Base-by-base conservation (phyloP, 495 filamentous ascomycete genomes). In the Tuber calosporum region DNA sequence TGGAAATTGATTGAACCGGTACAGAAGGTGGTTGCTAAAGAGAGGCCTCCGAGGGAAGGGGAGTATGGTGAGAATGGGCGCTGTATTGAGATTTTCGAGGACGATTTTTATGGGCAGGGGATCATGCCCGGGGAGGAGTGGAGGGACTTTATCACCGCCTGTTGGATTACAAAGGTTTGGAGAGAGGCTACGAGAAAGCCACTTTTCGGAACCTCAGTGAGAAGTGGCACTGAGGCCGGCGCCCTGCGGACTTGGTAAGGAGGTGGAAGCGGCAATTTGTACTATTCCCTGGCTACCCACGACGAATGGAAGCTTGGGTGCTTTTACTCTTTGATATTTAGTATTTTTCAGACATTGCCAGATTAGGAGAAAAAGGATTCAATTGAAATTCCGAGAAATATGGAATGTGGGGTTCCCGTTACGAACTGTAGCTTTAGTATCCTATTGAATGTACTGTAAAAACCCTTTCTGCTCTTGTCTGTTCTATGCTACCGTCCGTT, bases 91-190 rank as follows among this genome's bases (percentile, higher is more conserved):
- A 73, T 81, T 53, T 72, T 75, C 66, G 79, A 80, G 70, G 79
- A 80, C 38, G 69, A 72, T 36, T 67, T 77, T 48, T 42, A 66
- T 34, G 79, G 75, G 36, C 30, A 75, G 67, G 75, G 74, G 68
- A 79, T 79, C 41, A 73, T 77, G 79, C 53, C 68, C 4, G 79
- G 78, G 38, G 45, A 37, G 19, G 79, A 81, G 68, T 81, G 79
- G 79, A 81, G 79, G 69, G 79, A 81, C 53, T 75, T 81, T 58
- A 70, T 81, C 69, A 68, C 73, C 17, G 79, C 79, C 26, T 80
- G 78, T 68, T 81, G 75, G 75, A 78, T 80, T 66, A 78, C 79
- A 1, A 81, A 81, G 67, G 79, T 81, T 19, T 81, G 79, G 79
- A 78, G 74, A 43, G 71, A 75, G 58, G 76, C 75, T 66, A 81